Base-by-base conservation (phyloP, 2,329 filamentous ascomycete genomes). In the Aquanectria penicillioides region DNA sequence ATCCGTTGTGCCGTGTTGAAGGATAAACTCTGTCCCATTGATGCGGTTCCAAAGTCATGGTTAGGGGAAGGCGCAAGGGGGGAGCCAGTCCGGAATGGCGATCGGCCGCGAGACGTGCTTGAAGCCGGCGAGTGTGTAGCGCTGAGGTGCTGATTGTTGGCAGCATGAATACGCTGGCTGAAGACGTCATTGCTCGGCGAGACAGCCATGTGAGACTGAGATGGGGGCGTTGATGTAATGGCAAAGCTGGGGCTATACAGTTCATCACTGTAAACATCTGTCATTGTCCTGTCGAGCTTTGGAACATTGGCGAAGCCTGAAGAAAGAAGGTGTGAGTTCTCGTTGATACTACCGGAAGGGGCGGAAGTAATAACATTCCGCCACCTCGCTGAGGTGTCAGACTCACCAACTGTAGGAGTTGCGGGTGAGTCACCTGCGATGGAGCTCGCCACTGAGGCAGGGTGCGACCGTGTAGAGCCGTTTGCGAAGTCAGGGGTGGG, bases 221-320 rank as follows among this genome's bases (percentile, higher is more conserved):
- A 77, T 10, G 83, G 81, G 3, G 86, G 78, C 5, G 86, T 78
- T 0, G 86, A 83, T 1, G 84, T 84, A 69, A 88, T 81, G 28
- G 80, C 81, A 59, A 88, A 87, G 67, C 82, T 84, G 1, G 90
- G 89, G 67, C 89, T 93, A 80, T 92, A 97, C 1, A 97, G 83
- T 74, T 95, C 92, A 73, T 97, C 94, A 69, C 87, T 85, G 71
- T 91, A 94, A 46, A 92, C 85, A 71, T 96, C 93, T 15, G 93
- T 94, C 78, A 95, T 92, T 1, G 93, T 95, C 55, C 93, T 85
- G 66, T 93, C 89, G 63, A 97, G 85, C 76, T 94, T 95, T 22
- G 93, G 90, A 22, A 88, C 80, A 33, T 81, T 80, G 61, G 80
- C 75, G 65, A 79, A 80, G 64, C 86, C 83, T 77, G 53, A 8